Base-by-base conservation (phyloP, 1,139 yeast genomes). In the Pichia sp. region DNA sequence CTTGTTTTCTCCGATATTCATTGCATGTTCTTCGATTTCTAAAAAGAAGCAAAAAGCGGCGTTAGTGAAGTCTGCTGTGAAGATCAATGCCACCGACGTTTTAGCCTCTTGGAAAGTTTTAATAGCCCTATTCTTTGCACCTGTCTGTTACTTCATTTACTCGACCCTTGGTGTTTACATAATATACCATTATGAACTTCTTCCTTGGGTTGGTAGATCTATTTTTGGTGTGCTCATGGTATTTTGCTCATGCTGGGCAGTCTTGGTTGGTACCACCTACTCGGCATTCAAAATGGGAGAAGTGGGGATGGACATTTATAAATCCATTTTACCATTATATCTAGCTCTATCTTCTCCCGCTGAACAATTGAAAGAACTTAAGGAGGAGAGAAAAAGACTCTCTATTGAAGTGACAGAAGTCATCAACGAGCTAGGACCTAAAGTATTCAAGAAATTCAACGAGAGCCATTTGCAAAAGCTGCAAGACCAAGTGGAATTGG, bases 81-180 rank as follows among this genome's bases (percentile, higher is more conserved):
- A 85, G 64, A 77, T 85, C 51, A 81, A 79, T 58, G 93, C 87
- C 13, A 80, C 75, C 49, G 95, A 85, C 66, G 87, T 85, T 44
- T 71, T 84, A 34, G 90, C 87, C 0, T 81, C 88, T 3, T 84
- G 95, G 95, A 86, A 86, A 62, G 80, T 86, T 34, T 71, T 85
- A 51, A 80, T 85, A 52, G 82, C 87, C 16, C 71, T 85, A 66
- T 82, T 80, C 2, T 71, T 82, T 57, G 89, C 91, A 0, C 95
- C 95, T 0, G 61, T 82, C 2, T 72, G 85, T 30, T 86, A 86
- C 65, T 74, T 79, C 48, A 73, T 82, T 44, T 84, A 85, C 62
- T 87, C 91, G 1, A 59, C 79, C 1, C 55, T 78, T 9, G 83
- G 86, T 13, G 74, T 83, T 2, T 71, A 70, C 60, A 66, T 80